Conservation (phyloP, 331 rosid species). For the Arachis monticola region DNA sequence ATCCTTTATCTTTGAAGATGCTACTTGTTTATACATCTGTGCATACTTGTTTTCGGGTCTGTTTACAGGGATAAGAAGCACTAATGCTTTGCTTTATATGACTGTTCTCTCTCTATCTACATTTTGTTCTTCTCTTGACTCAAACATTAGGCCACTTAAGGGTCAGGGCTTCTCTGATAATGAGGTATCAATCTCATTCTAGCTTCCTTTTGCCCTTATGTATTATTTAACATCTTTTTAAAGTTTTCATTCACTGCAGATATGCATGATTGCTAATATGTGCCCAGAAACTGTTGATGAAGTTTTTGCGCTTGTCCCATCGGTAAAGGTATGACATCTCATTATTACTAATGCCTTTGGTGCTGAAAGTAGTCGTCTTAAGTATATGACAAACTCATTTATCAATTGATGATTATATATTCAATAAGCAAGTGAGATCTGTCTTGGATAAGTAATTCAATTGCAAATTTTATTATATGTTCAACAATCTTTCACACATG, state of each 20-base stretch:
- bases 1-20: conserved; percentile 58
- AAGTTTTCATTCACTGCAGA: conserved; percentile 56
- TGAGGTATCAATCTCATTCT: conserved; percentile 67
- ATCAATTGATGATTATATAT: background rate
- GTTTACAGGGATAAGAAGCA: conserved; percentile 22
- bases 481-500: conserved; percentile 11
- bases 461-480: conserved; percentile 9
- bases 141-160: conserved; percentile 60
- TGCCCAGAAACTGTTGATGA: conserved; percentile 84
- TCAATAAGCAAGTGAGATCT: conserved; percentile 6
- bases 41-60: background rate
- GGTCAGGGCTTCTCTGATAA: conserved; percentile 58
- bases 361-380: background rate
- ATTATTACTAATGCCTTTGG: background rate
- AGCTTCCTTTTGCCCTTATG: conserved; percentile 30
- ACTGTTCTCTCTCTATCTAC: background rate
- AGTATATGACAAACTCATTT: conserved; percentile 14
- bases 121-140: conserved; percentile 64
- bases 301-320: conserved; percentile 81
- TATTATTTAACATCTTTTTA: conserved; percentile 33
- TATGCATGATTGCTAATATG: conserved; percentile 77
- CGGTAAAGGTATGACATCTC: conserved; percentile 66
- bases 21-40: background rate
- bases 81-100: conserved; percentile 19
- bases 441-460: background rate